A percentile compares a stretch with the other conserved stretches of the same genome.
Evolutionary conservation across 768 basidiomycete species (phyloP).

Genomic region (Rhodotorula diobovata): DNA sequence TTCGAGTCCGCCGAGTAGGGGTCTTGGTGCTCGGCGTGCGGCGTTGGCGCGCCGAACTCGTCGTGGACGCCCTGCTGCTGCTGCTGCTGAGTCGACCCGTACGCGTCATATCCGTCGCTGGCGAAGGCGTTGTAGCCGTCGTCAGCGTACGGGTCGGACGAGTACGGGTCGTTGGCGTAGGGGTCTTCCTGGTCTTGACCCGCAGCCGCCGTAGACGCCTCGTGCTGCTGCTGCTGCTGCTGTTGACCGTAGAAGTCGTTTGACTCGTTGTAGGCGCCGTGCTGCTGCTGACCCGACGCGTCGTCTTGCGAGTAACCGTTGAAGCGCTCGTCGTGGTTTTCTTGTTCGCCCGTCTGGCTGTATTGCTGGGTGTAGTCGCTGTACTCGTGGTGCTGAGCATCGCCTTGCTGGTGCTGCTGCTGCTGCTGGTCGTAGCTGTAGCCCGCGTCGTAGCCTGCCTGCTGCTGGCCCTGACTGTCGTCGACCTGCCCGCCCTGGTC

Average conservation of each 20-base stretch:
- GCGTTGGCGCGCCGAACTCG: not conserved
- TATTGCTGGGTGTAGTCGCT: no score
- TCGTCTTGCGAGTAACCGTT: not conserved
- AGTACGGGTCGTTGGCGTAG: conserved; percentile 13
- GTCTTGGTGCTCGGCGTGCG: not conserved
- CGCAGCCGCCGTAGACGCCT: not conserved
- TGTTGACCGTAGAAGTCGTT: not conserved
- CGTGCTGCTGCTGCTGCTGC: not conserved
- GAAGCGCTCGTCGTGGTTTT: no score
- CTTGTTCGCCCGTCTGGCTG: no score
- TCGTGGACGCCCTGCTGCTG: not conserved
- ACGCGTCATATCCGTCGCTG: not conserved
- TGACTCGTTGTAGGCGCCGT: not conserved
- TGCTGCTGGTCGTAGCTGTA: no score
- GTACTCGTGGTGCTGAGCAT: no score
- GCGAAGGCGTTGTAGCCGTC: not conserved
- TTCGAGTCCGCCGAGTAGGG: conserved; percentile 13
- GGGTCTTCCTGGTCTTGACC: not conserved
- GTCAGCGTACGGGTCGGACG: not conserved
- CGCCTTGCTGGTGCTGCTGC: no score
- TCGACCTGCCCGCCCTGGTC: not conserved
- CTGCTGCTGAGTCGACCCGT: conserved; percentile 1
- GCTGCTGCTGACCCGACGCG: not conserved
- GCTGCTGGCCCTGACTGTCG: no score
- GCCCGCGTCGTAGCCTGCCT: no score